Percentiles rank a stretch among this genome's conserved stretches.
phyloP scores from a whole-genome alignment of 768 basidiomycete species.

The Mycena amicta region DNA sequence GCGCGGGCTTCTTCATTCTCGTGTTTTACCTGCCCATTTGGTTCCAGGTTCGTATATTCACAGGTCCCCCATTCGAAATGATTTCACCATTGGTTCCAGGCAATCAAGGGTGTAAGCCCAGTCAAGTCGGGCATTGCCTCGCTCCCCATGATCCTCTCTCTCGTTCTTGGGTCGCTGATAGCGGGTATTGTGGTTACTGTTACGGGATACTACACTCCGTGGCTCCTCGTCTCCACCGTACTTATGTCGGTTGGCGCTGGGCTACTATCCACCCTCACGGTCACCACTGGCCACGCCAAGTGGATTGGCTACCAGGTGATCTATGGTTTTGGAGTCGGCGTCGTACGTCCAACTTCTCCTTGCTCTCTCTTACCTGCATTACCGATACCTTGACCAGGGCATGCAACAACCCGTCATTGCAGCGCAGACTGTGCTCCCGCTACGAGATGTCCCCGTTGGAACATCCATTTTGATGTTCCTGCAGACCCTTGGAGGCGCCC shows the following conservation, averaged over 20 bases:
- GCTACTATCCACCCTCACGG: constrained; percentile 33
- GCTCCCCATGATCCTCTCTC: constrained; percentile 38
- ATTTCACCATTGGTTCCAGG: constrained; percentile 32
- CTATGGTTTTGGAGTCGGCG: constrained; percentile 34
- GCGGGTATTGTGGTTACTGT: constrained; percentile 37
- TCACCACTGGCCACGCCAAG: constrained; percentile 19
- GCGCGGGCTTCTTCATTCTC: constrained; percentile 16
- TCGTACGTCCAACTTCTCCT: neutral
- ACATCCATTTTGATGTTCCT: constrained; percentile 27
- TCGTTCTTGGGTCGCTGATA: constrained; percentile 41
- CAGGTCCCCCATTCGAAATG: neutral
- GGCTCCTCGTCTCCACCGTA: constrained; percentile 29
- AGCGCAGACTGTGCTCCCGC: constrained; percentile 20
- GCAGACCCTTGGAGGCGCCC: constrained; percentile 16
- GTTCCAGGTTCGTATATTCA: neutral
- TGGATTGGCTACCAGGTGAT: constrained; percentile 27
- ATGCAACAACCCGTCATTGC: constrained; percentile 26
- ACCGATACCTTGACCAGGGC: neutral
- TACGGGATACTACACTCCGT: constrained; percentile 40
- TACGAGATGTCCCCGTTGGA: constrained; percentile 20
- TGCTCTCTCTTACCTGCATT: neutral
- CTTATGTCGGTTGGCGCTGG: constrained; percentile 39
- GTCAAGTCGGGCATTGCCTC: constrained; percentile 33
- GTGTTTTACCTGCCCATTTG: constrained; percentile 15
- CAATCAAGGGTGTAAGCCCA: constrained; percentile 38